Conservation (phyloP, 1,139 yeast genomes). For the Candida tunisiensis region DNA sequence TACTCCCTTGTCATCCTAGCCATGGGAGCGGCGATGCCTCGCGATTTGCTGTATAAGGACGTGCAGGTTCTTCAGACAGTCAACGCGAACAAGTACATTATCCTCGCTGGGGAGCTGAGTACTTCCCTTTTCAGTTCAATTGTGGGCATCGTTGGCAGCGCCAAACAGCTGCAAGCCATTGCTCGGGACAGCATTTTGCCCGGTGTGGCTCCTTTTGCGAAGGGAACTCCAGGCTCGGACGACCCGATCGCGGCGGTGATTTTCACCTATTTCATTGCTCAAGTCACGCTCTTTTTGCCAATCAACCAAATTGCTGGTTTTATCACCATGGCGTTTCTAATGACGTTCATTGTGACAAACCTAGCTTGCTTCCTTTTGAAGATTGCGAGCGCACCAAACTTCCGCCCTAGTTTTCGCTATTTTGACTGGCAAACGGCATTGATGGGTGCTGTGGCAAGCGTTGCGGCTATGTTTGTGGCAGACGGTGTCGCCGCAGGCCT, state of each 20-base stretch:
- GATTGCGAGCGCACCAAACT: slow-evolving; percentile 89
- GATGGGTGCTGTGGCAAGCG: slow-evolving; percentile 50
- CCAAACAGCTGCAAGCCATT: slow-evolving; percentile 76
- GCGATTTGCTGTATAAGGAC: slow-evolving; percentile 58
- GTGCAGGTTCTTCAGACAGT: slow-evolving; percentile 75
- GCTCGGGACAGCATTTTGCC: slow-evolving; percentile 79
- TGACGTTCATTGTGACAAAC: slow-evolving; percentile 90
- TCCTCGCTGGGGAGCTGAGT: slow-evolving; percentile 76
- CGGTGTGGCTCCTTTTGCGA: slow-evolving; percentile 43
- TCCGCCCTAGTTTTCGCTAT: slow-evolving; percentile 83
- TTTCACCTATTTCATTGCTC: slow-evolving; percentile 70
- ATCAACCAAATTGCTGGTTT: slow-evolving; percentile 88
- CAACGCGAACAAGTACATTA: slow-evolving; percentile 48
- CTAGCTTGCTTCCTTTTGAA: slow-evolving; percentile 80
- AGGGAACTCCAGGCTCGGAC: slow-evolving; percentile 25
- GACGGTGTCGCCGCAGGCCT: slow-evolving; percentile 79
- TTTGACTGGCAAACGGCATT: slow-evolving; percentile 74
- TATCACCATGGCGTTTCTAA: slow-evolving; percentile 89
- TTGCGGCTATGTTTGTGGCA: slow-evolving; percentile 82
- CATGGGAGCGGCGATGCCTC: slow-evolving; percentile 64
- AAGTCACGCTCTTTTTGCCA: slow-evolving; percentile 69
- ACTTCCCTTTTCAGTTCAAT: slow-evolving; percentile 84
- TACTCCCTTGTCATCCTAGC: slow-evolving; percentile 64
- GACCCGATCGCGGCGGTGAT: slow-evolving; percentile 49
- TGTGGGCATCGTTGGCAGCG: slow-evolving; percentile 92